A percentile compares a stretch with the other conserved stretches of the same genome.
Conservation (phyloP, 768 basidiomycete species). For the Mycena albidolilacea region DNA sequence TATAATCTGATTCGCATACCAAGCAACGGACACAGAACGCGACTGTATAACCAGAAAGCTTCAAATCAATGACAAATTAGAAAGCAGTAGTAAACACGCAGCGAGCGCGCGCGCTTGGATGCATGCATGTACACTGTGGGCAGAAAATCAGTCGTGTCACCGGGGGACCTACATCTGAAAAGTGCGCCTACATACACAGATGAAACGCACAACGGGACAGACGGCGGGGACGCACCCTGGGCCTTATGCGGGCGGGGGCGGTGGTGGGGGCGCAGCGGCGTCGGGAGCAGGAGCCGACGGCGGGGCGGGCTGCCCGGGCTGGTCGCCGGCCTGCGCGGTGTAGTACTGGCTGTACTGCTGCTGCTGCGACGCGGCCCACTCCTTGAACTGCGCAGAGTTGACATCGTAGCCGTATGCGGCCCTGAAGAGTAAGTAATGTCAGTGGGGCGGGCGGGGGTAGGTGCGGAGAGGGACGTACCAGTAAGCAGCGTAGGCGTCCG, state of each 20-base stretch:
- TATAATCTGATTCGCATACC: constrained; percentile 9
- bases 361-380: constrained; percentile 84
- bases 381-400: constrained; percentile 85
- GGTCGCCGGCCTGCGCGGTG: constrained; percentile 47
- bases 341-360: constrained; percentile 85
- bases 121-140: not conserved
- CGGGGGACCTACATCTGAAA: constrained; percentile 31
- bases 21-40: not conserved
- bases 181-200: constrained; percentile 35
- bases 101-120: not conserved
- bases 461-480: constrained; percentile 59
- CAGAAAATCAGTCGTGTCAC: constrained; percentile 27
- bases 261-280: constrained; percentile 30
- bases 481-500: constrained; percentile 72
- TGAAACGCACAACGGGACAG: constrained; percentile 23
- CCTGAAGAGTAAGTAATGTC: constrained; percentile 56
- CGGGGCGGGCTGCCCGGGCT: not conserved
- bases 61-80: constrained; percentile 12
- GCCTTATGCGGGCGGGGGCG: constrained; percentile 35
- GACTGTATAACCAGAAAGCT: constrained; percentile 3
- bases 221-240: constrained; percentile 27
- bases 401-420: constrained; percentile 91
- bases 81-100: not conserved
- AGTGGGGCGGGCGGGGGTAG: not conserved
- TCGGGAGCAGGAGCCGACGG: constrained; percentile 19